Percentiles rank a stretch among this genome's conserved stretches.
phyloP scores from a whole-genome alignment of 169 alveolate species.

The Plasmodium knowlesi region DNA sequence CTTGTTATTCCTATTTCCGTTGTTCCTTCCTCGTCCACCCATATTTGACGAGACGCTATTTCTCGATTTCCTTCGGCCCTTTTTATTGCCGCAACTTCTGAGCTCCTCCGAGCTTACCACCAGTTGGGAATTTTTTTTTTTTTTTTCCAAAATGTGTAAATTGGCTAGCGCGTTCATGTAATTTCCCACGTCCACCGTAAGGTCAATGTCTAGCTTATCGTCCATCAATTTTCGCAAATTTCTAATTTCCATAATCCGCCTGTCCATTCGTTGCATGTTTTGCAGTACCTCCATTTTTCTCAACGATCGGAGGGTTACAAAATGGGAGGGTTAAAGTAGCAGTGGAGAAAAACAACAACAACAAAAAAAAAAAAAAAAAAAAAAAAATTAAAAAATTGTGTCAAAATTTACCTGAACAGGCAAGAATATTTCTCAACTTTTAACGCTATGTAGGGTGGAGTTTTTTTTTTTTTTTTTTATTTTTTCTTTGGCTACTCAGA shows the following conservation, averaged over 20 bases:
- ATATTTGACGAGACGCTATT: constrained; percentile 17
- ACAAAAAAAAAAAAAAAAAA: no score
- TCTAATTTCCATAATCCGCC: constrained; percentile 15
- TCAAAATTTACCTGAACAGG: neutral
- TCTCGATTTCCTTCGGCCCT: constrained; percentile 37
- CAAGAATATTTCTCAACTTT: neutral
- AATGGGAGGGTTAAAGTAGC: neutral
- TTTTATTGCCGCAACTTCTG: neutral
- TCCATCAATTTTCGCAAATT: neutral
- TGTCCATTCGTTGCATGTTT: constrained; percentile 23
- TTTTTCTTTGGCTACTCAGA: neutral
- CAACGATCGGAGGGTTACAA: neutral
- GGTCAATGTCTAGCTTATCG: neutral
- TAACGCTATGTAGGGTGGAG: neutral
- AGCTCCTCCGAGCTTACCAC: constrained; percentile 22
- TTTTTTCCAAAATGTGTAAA: neutral
- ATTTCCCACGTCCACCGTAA: neutral
- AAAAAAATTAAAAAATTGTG: neutral
- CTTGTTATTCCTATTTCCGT: neutral
- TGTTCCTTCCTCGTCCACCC: neutral
- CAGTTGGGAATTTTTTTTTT: constrained; percentile 12
- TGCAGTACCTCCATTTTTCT: constrained; percentile 35
- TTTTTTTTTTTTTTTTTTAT: no score
- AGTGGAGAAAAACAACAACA: neutral
- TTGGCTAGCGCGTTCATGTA: constrained; percentile 39